Conservation (phyloP, 164 flowering plant species). For the Houttuynia cordata region DNA sequence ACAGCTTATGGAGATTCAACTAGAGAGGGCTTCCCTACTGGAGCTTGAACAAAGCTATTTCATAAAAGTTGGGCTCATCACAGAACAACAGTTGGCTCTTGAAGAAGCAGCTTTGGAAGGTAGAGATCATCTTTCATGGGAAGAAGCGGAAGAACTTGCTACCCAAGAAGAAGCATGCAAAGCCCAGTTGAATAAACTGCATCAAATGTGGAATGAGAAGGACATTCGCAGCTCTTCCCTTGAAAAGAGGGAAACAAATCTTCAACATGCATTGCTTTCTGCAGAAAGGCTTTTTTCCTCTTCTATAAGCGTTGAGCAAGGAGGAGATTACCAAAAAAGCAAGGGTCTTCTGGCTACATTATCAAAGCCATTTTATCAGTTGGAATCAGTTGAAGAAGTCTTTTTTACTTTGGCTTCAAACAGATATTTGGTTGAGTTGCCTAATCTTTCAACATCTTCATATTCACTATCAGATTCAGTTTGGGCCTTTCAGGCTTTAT, state of each 20-base stretch:
- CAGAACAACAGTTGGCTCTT: conserved; percentile 87
- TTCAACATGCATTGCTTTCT: conserved; percentile 43
- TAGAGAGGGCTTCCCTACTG: conserved; percentile 57
- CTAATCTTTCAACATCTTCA: conserved; percentile 49
- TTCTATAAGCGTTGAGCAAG: conserved; percentile 31
- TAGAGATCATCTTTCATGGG: conserved; percentile 95
- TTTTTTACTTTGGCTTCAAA: conserved; percentile 22
- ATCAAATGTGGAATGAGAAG: conserved; percentile 81
- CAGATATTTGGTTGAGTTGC: conserved; percentile 19
- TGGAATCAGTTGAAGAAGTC: conserved; percentile 54
- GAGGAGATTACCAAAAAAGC: conserved; percentile 38
- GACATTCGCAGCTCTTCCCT: conserved; percentile 52
- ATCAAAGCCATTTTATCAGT: conserved; percentile 54
- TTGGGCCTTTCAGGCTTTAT: conserved; percentile 53
- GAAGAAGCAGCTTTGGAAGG: conserved; percentile 88
- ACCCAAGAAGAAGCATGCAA: conserved; percentile 96
- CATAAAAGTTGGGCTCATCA: conserved; percentile 73
- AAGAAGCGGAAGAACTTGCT: conserved; percentile 96
- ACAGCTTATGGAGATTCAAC: conserved; percentile 66
- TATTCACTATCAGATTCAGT: conserved; percentile 44
- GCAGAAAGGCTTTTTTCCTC: conserved; percentile 51
- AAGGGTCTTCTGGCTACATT: conserved; percentile 46
- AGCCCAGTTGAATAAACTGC: conserved; percentile 75
- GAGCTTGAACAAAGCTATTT: conserved; percentile 83
- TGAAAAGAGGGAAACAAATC: conserved; percentile 46